phyloP scores from a whole-genome alignment of 441 rosid genomes.

The Gossypium trilobum region DNA sequence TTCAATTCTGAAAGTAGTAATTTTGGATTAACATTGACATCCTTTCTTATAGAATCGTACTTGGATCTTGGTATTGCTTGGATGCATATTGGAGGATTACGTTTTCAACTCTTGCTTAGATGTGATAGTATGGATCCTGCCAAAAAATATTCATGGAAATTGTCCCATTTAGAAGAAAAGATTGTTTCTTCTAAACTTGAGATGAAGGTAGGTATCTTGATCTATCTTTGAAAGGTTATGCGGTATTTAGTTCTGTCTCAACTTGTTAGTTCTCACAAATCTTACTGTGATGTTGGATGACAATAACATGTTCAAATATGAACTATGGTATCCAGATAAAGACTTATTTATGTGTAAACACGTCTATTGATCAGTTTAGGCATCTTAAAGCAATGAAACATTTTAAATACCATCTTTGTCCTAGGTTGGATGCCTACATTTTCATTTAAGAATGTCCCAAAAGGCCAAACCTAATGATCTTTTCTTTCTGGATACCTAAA shows the following conservation, averaged over 20 bases:
- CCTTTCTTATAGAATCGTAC: slow-evolving; percentile 32
- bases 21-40: slow-evolving; percentile 13
- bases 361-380: background rate
- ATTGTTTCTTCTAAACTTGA: slow-evolving; percentile 59
- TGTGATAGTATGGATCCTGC: slow-evolving; percentile 74
- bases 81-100: slow-evolving; percentile 67
- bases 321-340: background rate
- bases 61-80: slow-evolving; percentile 60
- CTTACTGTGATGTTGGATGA: background rate
- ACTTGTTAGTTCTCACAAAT: background rate
- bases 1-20: slow-evolving; percentile 1
- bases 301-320: background rate
- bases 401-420: background rate
- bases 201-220: slow-evolving; percentile 44
- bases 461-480: background rate
- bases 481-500: background rate
- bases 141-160: slow-evolving; percentile 60
- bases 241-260: background rate
- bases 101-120: slow-evolving; percentile 60
- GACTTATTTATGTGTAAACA: background rate
- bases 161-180: slow-evolving; percentile 44
- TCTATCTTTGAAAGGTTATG: background rate
- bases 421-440: background rate
- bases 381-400: background rate
- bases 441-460: background rate